These are phyloP conservation scores for Diphasiastrum complanatum DNA, from an alignment of 83 land plant genomes.

Conservation along the genomic window DNA sequence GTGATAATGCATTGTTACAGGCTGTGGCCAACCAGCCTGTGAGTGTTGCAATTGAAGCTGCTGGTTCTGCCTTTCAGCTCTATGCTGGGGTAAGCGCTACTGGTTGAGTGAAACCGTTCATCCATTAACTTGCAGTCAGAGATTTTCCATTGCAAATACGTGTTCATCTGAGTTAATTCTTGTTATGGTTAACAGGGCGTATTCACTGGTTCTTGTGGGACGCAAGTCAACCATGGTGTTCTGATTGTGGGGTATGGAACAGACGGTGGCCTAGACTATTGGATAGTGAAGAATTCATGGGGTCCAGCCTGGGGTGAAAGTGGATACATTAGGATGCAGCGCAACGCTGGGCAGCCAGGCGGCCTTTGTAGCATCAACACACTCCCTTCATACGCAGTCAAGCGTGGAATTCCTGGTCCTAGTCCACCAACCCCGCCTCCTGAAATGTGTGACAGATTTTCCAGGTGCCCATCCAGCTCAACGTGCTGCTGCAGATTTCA, in stretches of 20 bases:
- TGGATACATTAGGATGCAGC: slow-evolving; percentile 5
- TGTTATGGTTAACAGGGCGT: too few relatives aligned
- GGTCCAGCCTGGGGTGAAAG: slow-evolving; percentile 5
- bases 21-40: slow-evolving; percentile 62
- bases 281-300: slow-evolving; percentile 15
- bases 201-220: slow-evolving; percentile 1
- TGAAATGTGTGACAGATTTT: not conserved
- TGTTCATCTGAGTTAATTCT: too few relatives aligned
- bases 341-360: not conserved
- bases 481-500: slow-evolving; percentile 7
- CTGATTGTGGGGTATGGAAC: slow-evolving; percentile 8
- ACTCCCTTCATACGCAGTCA: not conserved
- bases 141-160: too few relatives aligned
- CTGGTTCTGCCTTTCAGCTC: slow-evolving; percentile 38
- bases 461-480: not conserved
- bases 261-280: not conserved
- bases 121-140: too few relatives aligned
- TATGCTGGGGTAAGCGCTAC: slow-evolving; percentile 45
- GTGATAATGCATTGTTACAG: slow-evolving; percentile 39
- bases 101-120: too few relatives aligned
- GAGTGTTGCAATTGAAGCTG: slow-evolving; percentile 52
- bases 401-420: not conserved
- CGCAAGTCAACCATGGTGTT: not conserved
- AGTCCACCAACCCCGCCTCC: not conserved
- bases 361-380: slow-evolving; percentile 1